Percentiles rank a stretch among this genome's conserved stretches.
These are phyloP conservation scores for Ceratobasidium theobromae DNA, from an alignment of 1,284 basidiomycete species.

Conservation along the genomic window DNA sequence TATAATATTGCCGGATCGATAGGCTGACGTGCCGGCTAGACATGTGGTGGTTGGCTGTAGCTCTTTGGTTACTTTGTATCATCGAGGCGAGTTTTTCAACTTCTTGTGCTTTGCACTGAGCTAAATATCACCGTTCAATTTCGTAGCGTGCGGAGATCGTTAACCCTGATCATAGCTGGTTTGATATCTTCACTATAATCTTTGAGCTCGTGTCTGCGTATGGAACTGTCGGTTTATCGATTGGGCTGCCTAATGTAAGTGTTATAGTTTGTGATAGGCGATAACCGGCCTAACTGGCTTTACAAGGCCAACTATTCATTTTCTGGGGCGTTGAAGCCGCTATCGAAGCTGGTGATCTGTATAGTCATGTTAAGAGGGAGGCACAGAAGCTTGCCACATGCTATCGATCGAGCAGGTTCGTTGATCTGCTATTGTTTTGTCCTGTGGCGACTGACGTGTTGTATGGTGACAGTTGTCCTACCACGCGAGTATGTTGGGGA, in stretches of 20 bases:
- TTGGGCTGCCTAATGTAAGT: slow-evolving; percentile 50
- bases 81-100: slow-evolving; percentile 71
- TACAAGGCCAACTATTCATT: slow-evolving; percentile 77
- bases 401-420: slow-evolving; percentile 29
- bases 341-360: slow-evolving; percentile 86
- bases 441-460: background rate
- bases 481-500: slow-evolving; percentile 13
- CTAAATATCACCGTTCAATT: slow-evolving; percentile 3
- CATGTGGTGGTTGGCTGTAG: slow-evolving; percentile 86
- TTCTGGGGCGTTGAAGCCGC: slow-evolving; percentile 70
- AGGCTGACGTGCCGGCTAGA: slow-evolving; percentile 49
- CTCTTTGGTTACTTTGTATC: slow-evolving; percentile 81
- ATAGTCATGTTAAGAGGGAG: slow-evolving; percentile 91
- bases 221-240: slow-evolving; percentile 83
- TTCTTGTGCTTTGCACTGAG: background rate
- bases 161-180: slow-evolving; percentile 60
- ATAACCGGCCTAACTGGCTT: background rate
- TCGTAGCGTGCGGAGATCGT: slow-evolving; percentile 57
- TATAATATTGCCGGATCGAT: background rate
- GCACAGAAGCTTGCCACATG: slow-evolving; percentile 68
- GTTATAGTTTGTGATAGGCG: slow-evolving; percentile 21
- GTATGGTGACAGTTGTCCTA: slow-evolving; percentile 24
- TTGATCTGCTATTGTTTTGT: background rate
- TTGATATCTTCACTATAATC: slow-evolving; percentile 75
- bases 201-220: slow-evolving; percentile 92